Conservation (phyloP, 768 basidiomycete species). For the Naganishia onofrii region DNA sequence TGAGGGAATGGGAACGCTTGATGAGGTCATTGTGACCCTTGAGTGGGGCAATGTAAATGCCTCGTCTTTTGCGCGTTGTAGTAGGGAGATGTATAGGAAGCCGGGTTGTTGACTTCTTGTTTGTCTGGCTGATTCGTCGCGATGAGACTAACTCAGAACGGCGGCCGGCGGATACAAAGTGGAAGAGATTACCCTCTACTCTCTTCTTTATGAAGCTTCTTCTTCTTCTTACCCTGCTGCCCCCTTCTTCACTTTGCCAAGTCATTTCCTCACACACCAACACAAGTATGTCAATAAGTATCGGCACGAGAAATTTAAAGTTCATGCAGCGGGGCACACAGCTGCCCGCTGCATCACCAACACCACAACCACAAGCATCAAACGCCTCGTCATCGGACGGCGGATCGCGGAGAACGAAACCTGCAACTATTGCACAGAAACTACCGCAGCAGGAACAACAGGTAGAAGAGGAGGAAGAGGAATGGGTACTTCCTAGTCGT, state of each 20-base stretch:
- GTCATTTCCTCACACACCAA: not conserved
- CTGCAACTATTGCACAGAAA: not conserved
- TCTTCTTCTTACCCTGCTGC: not conserved
- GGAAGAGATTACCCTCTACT: too few species aligned
- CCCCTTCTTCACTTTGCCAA: not conserved
- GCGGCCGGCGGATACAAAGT: too few species aligned
- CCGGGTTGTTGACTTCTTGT: too few species aligned
- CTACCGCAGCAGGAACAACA: not conserved
- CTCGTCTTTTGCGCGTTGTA: too few species aligned
- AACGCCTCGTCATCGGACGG: not conserved
- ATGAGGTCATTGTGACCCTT: constrained; percentile 11
- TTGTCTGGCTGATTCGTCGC: too few species aligned
- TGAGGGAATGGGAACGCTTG: constrained; percentile 8
- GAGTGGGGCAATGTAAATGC: not conserved
- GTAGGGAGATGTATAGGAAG: too few species aligned
- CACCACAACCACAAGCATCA: not conserved
- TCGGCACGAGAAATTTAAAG: constrained; percentile 11
- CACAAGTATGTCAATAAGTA: constrained; percentile 1
- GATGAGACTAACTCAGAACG: too few species aligned
- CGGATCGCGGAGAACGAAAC: not conserved
- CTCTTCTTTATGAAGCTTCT: too few species aligned
- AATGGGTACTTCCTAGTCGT: constrained; percentile 10
- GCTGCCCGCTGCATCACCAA: not conserved
- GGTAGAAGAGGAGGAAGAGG: constrained; percentile 7
- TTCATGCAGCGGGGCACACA: constrained; percentile 19